These are phyloP conservation scores for Yarrowia sp. DNA, from an alignment of 805 yeast genomes.

Conservation along the genomic window DNA sequence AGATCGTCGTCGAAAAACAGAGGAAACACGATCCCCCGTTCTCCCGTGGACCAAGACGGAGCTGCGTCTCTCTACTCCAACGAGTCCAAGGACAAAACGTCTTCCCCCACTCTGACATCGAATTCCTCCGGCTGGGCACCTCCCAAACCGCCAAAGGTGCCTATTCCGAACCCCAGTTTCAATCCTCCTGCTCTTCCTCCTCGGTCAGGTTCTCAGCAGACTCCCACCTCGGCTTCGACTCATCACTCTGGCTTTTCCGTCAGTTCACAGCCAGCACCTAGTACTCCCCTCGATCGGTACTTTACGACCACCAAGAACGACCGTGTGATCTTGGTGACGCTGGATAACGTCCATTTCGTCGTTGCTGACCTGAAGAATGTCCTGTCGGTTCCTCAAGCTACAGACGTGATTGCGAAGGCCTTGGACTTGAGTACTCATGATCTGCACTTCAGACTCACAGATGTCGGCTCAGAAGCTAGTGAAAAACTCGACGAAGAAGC, in stretches of 20 bases:
- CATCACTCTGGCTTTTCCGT: conserved; percentile 22
- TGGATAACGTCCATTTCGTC: conserved; percentile 64
- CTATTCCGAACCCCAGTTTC: neutral
- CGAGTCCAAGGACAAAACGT: conserved; percentile 5
- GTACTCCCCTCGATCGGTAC: conserved; percentile 23
- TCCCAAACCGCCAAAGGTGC: conserved; percentile 33
- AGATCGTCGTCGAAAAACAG: conserved; percentile 19
- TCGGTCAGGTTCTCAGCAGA: conserved; percentile 12
- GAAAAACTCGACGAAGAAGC: conserved; percentile 45
- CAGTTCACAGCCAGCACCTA: conserved; percentile 3
- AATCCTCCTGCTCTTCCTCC: conserved; percentile 23
- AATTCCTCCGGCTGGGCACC: neutral
- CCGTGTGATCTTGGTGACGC: conserved; percentile 61
- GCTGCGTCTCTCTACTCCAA: conserved; percentile 15
- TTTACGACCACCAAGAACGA: conserved; percentile 39
- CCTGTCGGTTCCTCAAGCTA: conserved; percentile 52
- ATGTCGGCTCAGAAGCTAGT: conserved; percentile 60
- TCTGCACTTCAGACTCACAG: conserved; percentile 65
- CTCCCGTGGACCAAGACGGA: conserved; percentile 17
- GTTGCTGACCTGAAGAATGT: conserved; percentile 55
- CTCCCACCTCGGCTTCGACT: conserved; percentile 20
- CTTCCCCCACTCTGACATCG: neutral
- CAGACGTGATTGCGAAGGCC: conserved; percentile 53
- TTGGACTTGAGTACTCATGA: conserved; percentile 43
- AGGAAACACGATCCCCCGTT: conserved; percentile 2